A percentile compares a stretch with the other conserved stretches of the same genome.
Conservation (phyloP, 1,139 yeast genomes). For the Torulaspora globosa region DNA sequence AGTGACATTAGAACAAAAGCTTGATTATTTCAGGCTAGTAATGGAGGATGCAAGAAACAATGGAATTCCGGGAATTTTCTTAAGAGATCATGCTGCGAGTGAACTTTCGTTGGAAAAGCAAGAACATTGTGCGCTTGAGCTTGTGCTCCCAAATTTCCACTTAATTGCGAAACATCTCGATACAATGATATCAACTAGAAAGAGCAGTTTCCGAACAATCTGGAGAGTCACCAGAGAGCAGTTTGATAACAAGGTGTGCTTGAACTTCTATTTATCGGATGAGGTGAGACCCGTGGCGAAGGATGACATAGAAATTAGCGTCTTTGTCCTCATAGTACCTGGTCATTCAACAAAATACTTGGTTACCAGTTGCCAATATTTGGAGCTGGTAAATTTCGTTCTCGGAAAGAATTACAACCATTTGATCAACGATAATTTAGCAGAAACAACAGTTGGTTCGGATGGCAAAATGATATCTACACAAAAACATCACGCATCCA, state of each 20-base stretch:
- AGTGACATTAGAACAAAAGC: slow-evolving; percentile 12
- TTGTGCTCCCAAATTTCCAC: slow-evolving; percentile 12
- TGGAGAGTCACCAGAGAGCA: slow-evolving; percentile 14
- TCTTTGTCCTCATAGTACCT: slow-evolving; percentile 13
- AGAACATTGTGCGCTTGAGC: slow-evolving; percentile 9
- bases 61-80: slow-evolving; percentile 12
- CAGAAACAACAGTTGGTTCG: slow-evolving; percentile 20
- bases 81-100: slow-evolving; percentile 16
- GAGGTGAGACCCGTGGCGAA: slow-evolving; percentile 9
- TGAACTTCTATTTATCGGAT: slow-evolving; percentile 12
- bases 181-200: slow-evolving; percentile 1
- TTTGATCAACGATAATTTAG: slow-evolving; percentile 17
- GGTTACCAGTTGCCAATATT: slow-evolving; percentile 20
- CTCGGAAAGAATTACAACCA: slow-evolving; percentile 18
- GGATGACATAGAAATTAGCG: slow-evolving; percentile 13
- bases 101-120: slow-evolving; percentile 12
- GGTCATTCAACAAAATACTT: slow-evolving; percentile 16
- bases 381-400: slow-evolving; percentile 19
- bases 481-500: slow-evolving; percentile 20
- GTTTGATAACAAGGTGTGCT: slow-evolving; percentile 7
- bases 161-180: slow-evolving; percentile 6
- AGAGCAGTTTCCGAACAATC: slow-evolving; percentile 12
- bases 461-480: slow-evolving; percentile 22
- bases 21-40: slow-evolving; percentile 8
- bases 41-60: slow-evolving; percentile 11